These are phyloP conservation scores for Edaphochlamys debaryana DNA, from an alignment of 139 green algal species.

Conservation along the genomic window DNA sequence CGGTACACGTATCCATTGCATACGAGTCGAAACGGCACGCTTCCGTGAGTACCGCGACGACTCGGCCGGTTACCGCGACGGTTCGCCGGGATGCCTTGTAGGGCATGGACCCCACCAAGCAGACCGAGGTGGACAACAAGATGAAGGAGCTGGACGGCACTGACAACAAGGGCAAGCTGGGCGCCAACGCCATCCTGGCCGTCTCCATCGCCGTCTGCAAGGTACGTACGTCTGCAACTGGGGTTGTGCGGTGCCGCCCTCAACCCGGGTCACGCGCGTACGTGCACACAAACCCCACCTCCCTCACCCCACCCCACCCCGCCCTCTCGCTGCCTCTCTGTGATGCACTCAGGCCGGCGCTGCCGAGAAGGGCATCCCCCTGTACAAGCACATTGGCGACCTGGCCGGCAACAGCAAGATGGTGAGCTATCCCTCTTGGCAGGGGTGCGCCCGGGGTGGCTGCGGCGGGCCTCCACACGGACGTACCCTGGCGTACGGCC, in stretches of 20 bases:
- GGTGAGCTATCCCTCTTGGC: conserved; percentile 65
- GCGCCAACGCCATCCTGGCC: conserved; percentile 98
- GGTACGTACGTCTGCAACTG: conserved; percentile 45
- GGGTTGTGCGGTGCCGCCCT: too few relatives aligned
- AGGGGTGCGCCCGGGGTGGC: background rate
- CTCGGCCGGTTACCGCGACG: too few relatives aligned
- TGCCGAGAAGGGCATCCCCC: conserved; percentile 92
- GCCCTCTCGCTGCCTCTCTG: too few relatives aligned
- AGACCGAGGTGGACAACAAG: conserved; percentile 90
- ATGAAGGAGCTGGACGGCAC: conserved; percentile 98
- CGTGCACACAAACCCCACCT: background rate
- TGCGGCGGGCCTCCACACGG: too few relatives aligned
- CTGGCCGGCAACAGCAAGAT: conserved; percentile 95
- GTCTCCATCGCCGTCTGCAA: conserved; percentile 96
- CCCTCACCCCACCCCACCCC: too few relatives aligned
- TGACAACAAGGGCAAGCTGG: conserved; percentile 97
- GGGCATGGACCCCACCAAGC: conserved; percentile 92
- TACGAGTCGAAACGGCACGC: too few relatives aligned
- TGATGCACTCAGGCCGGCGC: conserved; percentile 82
- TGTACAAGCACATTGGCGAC: conserved; percentile 96
- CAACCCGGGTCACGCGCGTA: background rate
- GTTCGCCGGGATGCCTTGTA: too few relatives aligned
- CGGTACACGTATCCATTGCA: too few relatives aligned
- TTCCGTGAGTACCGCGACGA: too few relatives aligned
- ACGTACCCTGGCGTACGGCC: too few relatives aligned